Conservation (phyloP, 139 green algal species). For the Chlorella sp. region DNA sequence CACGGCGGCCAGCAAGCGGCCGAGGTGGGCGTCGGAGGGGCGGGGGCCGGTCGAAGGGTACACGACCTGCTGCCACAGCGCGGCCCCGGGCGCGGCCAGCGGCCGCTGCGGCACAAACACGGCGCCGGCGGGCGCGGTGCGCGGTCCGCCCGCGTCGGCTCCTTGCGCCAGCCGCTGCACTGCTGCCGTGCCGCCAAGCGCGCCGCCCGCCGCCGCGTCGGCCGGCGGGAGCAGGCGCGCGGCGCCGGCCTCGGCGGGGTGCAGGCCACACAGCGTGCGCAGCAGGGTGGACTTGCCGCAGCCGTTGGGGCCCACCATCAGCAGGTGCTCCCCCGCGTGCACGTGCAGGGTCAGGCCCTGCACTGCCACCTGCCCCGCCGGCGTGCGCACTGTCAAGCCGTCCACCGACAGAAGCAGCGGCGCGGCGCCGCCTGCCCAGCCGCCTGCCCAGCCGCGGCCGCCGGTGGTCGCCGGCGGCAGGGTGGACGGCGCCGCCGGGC, state of each 20-base stretch:
- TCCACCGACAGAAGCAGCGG: slow-evolving; percentile 21
- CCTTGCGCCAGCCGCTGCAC: background rate
- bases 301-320: slow-evolving; percentile 50
- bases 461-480: too few relatives aligned
- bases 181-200: too few relatives aligned
- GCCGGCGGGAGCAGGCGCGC: too few relatives aligned
- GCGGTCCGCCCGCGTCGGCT: background rate
- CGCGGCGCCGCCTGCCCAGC: background rate
- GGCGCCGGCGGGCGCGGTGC: slow-evolving; percentile 3
- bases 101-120: slow-evolving; percentile 56
- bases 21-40: background rate
- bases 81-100: slow-evolving; percentile 51
- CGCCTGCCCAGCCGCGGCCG: too few relatives aligned
- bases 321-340: slow-evolving; percentile 6
- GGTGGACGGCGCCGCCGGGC: background rate
- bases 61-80: slow-evolving; percentile 55
- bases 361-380: slow-evolving; percentile 16
- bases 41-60: slow-evolving; percentile 38
- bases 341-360: slow-evolving; percentile 20
- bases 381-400: slow-evolving; percentile 6
- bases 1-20: slow-evolving; percentile 30
- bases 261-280: slow-evolving; percentile 30
- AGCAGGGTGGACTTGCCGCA: slow-evolving; percentile 59
- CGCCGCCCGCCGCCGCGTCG: too few relatives aligned
- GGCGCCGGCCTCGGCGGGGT: background rate